Base-by-base conservation (phyloP, 257 asterid species). In the Oldenlandia corymbosa region DNA sequence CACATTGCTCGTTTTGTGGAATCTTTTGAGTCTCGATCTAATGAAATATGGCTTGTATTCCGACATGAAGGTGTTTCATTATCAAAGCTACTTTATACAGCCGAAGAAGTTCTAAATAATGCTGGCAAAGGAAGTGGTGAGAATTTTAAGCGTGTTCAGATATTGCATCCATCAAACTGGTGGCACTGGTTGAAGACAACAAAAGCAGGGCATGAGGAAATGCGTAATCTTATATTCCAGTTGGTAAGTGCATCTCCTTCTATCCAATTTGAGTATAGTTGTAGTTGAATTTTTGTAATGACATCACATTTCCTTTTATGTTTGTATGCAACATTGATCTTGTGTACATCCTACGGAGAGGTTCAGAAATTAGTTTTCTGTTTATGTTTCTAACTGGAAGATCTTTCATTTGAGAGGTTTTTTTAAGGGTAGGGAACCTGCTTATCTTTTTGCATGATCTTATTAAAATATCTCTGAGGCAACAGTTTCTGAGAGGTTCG, bases 41-140 rank as follows among this genome's bases (percentile, higher is more conserved):
- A 85, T 80, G 95, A 92, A 71, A 92, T 92, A 69, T 92, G 99
- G 99, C 99, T 89, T 59, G 96, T 92, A 42, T 92, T 89, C 79
- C 92, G 46, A 48, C 96, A 92, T 80, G 99, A 92, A 84, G 99
- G 99, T 31, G 64, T 77, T 49, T 92, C 99, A 78, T 73, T 92
- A 77, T 87, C 97, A 63, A 92, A 92, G 75, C 77, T 89, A 74
- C 84, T 92, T 28, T 89, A 92, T 62, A 82, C 96, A 46, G 95
- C 97, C 75, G 96, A 85, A 78, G 97, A 87, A 76, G 81, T 87
- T 70, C 69, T 64, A 51, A 79, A 64, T 68, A 78, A 77, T 48
- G 69, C 76, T 61, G 85, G 84, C 64, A 75, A 73, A 61, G 83
- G 72, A 70, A 68, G 79, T 77, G 74, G 72, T 60, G 83, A 89